Evolutionary conservation across 164 flowering plant species (phyloP), one percentile per base, ranked within the genome.

Genomic region (Vitis rotundifolia): DNA sequence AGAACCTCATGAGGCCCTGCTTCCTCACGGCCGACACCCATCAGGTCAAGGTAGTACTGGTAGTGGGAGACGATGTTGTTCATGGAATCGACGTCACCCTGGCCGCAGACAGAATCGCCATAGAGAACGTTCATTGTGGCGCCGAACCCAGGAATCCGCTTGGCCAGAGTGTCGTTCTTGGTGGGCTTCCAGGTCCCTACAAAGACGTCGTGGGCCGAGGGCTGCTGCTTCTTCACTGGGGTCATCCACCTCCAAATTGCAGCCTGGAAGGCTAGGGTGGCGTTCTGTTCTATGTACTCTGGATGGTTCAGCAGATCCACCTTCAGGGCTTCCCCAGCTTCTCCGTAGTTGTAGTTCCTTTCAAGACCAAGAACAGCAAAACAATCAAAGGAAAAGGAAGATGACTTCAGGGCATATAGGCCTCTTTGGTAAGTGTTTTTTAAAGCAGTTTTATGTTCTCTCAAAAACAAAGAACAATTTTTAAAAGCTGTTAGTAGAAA

Each of bases 101-200:
- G 83, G 9, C 96, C 94, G 53, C 98, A 93, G 3, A 75, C 75
- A 12, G 0, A 22, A 26, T 91, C 97, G 0, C 93, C 94, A 54
- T 91, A 90, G 5, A 94, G 87, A 70, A 94, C 4, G 71, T 91
- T 91, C 91, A 94, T 91, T 47, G 98, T 90, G 69, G 86, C n/a
- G 7, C 98, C 98, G 71, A 94, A 91, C 7, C 93, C 95, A 49
- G 91, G 93, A 64, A 75, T 26, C 16, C 98, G 77, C 61, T 89
- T 88, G 69, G 91, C 69, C 77, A 86, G 62, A 8, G 95, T 91
- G 80, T 93, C 98, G 14, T 91, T 91, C 82, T 89, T 90, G 60
- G 94, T 90, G 28, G 96, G 97, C 63, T 91, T 93, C 98, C 98
- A 93, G 76, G 76, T 79, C 0, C 97, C 97, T 9, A 89, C 93